phyloP scores from a whole-genome alignment of 2,329 filamentous ascomycete species.

The Leptographium procerum region DNA sequence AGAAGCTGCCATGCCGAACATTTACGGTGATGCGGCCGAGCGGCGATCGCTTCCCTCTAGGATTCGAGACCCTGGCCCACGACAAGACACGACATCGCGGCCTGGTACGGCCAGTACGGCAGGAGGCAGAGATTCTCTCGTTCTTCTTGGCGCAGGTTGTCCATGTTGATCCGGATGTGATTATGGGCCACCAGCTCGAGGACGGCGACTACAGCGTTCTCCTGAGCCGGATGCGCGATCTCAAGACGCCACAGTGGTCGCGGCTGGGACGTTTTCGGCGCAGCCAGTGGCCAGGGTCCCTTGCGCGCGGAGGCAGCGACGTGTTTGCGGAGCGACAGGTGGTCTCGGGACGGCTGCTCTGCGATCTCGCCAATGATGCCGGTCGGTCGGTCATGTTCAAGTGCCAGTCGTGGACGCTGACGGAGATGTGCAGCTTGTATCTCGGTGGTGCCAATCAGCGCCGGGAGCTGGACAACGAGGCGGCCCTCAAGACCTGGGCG shows the following conservation, averaged over 20 bases:
- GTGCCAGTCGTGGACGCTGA: conserved; percentile 95
- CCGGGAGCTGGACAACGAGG: conserved; percentile 80
- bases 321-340: conserved; percentile 90
- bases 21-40: conserved; percentile 86
- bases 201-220: conserved; percentile 92
- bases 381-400: conserved; percentile 96
- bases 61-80: conserved; percentile 68
- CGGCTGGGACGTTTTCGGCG: conserved; percentile 79
- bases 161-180: conserved; percentile 82
- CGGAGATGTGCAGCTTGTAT: conserved; percentile 93
- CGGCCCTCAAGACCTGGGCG: conserved; percentile 76
- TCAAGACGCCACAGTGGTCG: conserved; percentile 90
- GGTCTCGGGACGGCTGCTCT: conserved; percentile 78
- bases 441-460: conserved; percentile 51
- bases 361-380: conserved; percentile 90
- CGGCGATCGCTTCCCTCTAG: conserved; percentile 64
- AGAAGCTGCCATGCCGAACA: conserved; percentile 78
- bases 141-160: conserved; percentile 84
- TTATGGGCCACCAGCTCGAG: conserved; percentile 91
- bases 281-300: conserved; percentile 73
- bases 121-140: conserved; percentile 72
- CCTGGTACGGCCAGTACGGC: conserved; percentile 68
- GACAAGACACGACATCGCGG: conserved; percentile 54
- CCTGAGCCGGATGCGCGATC: conserved; percentile 74
- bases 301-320: conserved; percentile 75